Percentiles rank a stretch among this genome's conserved stretches.
phyloP scores from a whole-genome alignment of 257 asterid species.

The Fraxinus pennsylvanica region DNA sequence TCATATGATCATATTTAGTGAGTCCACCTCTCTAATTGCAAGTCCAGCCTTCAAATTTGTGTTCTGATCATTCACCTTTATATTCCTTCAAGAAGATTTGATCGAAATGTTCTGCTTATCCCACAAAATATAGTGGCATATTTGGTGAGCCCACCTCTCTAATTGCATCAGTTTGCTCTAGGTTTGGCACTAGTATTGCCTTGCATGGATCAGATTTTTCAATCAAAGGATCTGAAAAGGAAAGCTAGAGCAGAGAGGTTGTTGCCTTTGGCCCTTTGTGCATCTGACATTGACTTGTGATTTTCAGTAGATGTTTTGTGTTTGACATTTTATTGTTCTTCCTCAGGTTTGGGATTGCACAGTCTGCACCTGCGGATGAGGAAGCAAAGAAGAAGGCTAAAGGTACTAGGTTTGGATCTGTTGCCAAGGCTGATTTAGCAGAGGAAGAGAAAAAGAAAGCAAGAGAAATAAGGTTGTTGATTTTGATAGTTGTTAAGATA shows the following conservation, averaged over 20 bases:
- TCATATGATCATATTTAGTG: not conserved
- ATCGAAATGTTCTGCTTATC: too few relatives aligned
- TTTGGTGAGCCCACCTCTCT: too few relatives aligned
- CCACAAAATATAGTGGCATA: too few relatives aligned
- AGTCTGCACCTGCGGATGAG: slow-evolving; percentile 57
- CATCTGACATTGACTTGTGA: not conserved
- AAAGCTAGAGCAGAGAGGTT: too few relatives aligned
- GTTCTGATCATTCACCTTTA: not conserved
- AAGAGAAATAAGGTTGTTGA: slow-evolving; percentile 73
- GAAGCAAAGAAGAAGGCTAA: slow-evolving; percentile 88
- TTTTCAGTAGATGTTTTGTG: not conserved
- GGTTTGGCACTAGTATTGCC: too few relatives aligned
- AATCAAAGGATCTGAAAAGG: too few relatives aligned
- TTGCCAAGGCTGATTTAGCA: slow-evolving; percentile 44
- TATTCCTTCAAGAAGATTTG: not conserved
- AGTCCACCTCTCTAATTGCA: slow-evolving; percentile 5
- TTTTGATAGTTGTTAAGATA: not conserved
- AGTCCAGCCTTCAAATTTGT: slow-evolving; percentile 28
- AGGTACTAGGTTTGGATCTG: slow-evolving; percentile 73
- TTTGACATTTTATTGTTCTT: slow-evolving; percentile 16
- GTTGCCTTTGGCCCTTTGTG: slow-evolving; percentile 8
- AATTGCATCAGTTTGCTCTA: too few relatives aligned
- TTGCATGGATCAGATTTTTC: too few relatives aligned
- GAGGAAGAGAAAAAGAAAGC: slow-evolving; percentile 98
- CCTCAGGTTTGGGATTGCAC: slow-evolving; percentile 69